Conservation (phyloP, 768 basidiomycete genomes). For the Rhizopogon roseolus region DNA sequence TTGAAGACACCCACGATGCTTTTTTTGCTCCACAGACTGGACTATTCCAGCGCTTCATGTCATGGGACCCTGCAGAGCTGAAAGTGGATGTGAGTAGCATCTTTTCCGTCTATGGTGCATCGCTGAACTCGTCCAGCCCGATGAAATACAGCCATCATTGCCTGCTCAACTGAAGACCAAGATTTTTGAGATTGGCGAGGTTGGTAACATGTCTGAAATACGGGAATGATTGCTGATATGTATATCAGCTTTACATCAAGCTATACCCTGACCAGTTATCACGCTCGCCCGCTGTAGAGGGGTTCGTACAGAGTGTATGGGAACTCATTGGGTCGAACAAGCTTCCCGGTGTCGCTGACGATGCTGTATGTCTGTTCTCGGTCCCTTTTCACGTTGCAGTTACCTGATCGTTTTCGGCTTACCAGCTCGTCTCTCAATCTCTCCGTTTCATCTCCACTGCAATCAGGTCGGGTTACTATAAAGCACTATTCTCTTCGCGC, state of each 20-base stretch:
- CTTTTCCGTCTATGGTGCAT: not conserved
- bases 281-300: slow-evolving; percentile 56
- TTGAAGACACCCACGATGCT: slow-evolving; percentile 82
- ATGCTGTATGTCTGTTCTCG: slow-evolving; percentile 46
- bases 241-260: slow-evolving; percentile 67
- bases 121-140: slow-evolving; percentile 42
- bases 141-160: slow-evolving; percentile 80
- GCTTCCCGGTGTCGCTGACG: slow-evolving; percentile 67
- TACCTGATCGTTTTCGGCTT: not conserved
- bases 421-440: slow-evolving; percentile 83
- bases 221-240: not conserved
- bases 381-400: not conserved
- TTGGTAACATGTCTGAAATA: slow-evolving; percentile 22
- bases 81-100: slow-evolving; percentile 51
- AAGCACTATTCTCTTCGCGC: slow-evolving; percentile 71
- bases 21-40: slow-evolving; percentile 73
- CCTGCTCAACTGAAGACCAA: slow-evolving; percentile 86
- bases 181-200: slow-evolving; percentile 89
- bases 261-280: slow-evolving; percentile 76
- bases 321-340: slow-evolving; percentile 66
- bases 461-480: slow-evolving; percentile 84
- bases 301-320: slow-evolving; percentile 90
- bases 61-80: slow-evolving; percentile 71
- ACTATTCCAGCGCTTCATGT: slow-evolving; percentile 76
- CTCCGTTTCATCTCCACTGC: slow-evolving; percentile 89